Conservation (phyloP, 495 filamentous ascomycete genomes). For the Tetracladium setigerum region DNA sequence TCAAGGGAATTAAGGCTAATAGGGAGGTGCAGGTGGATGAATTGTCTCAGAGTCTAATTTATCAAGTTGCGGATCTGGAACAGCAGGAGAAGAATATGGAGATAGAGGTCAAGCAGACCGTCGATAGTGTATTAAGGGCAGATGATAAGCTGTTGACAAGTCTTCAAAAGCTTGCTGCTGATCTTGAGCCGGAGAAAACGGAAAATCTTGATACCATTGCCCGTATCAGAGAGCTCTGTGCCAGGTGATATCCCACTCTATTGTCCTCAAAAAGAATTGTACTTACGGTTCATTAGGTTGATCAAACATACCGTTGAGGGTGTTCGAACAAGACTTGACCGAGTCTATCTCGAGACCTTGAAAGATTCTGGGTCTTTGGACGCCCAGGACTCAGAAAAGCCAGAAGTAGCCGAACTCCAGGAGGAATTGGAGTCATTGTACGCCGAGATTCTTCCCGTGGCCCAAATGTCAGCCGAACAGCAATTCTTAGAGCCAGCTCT, state of each 20-base stretch:
- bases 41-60: conserved; percentile 29
- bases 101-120: conserved; percentile 24
- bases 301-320: conserved; percentile 42
- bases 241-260: conserved; percentile 9
- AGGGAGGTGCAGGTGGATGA: conserved; percentile 27
- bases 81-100: conserved; percentile 23
- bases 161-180: conserved; percentile 40
- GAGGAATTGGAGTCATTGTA: conserved; percentile 56
- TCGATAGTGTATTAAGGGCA: conserved; percentile 29
- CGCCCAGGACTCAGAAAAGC: conserved; percentile 3
- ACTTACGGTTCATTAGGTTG: conserved; percentile 18
- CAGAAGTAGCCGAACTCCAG: conserved; percentile 30
- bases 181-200: conserved; percentile 32
- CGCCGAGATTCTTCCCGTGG: conserved; percentile 53
- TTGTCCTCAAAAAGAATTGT: background rate
- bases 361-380: background rate
- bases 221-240: conserved; percentile 35
- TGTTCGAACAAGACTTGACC: conserved; percentile 36
- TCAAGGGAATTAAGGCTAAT: background rate
- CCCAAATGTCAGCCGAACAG: conserved; percentile 54
- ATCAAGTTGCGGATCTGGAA: conserved; percentile 33
- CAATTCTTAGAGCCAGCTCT: conserved; percentile 52
- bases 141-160: conserved; percentile 40
- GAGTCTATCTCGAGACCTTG: conserved; percentile 36
- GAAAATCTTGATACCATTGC: conserved; percentile 28